phyloP scores from a whole-genome alignment of 2,329 filamentous ascomycete species.

The Penicillium olsonii region DNA sequence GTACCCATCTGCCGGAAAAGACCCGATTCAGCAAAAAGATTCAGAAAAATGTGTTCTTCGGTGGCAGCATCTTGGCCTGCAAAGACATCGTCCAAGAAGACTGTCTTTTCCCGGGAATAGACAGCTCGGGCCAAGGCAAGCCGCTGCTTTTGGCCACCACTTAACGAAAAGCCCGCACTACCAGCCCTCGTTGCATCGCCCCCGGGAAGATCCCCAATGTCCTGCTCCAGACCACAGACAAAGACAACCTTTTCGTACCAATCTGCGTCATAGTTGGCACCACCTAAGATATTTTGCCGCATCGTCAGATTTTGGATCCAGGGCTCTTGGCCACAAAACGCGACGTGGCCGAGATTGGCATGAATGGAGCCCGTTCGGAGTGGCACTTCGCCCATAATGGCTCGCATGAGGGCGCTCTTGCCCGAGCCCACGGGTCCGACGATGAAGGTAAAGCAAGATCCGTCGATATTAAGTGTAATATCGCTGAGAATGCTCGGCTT shows the following conservation, averaged over 20 bases:
- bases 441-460: neutral
- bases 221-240: constrained; percentile 25
- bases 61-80: constrained; percentile 40
- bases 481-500: neutral
- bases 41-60: constrained; percentile 33
- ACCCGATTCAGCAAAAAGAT: constrained; percentile 32
- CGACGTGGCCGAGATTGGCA: neutral
- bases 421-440: neutral
- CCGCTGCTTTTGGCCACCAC: constrained; percentile 32
- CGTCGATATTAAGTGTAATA: neutral
- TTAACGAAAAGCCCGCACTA: constrained; percentile 24
- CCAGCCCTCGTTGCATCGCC: constrained; percentile 27
- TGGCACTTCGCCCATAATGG: neutral
- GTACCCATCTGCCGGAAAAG: constrained; percentile 23
- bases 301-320: constrained; percentile 19
- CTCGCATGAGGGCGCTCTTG: neutral
- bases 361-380: neutral
- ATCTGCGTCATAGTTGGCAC: constrained; percentile 11
- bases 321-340: constrained; percentile 16
- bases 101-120: constrained; percentile 31
- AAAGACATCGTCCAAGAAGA: constrained; percentile 41
- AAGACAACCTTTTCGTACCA: constrained; percentile 32
- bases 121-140: constrained; percentile 35
- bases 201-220: constrained; percentile 20
- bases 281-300: constrained; percentile 25